Conservation (phyloP, 345 rosid genomes). For the Excoecaria agallocha region DNA sequence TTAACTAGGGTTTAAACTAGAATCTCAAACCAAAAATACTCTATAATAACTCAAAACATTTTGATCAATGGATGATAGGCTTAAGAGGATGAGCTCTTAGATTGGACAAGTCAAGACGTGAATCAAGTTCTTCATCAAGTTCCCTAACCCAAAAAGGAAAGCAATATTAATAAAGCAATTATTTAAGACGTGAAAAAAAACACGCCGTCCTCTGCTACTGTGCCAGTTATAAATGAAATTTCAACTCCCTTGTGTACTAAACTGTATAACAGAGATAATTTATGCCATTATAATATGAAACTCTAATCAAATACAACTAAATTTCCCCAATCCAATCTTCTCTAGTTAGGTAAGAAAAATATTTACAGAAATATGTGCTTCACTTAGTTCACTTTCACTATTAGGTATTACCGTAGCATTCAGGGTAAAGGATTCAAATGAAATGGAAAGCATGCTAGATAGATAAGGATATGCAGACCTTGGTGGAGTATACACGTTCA, state of each 20-base stretch:
- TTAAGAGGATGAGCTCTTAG: constrained; percentile 95
- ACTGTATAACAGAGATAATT: neutral
- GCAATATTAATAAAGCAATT: neutral
- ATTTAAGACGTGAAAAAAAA: neutral
- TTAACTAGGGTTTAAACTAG: too few species aligned
- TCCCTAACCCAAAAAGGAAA: constrained; percentile 1
- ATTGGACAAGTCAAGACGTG: constrained; percentile 66
- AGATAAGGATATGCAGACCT: constrained; percentile 39
- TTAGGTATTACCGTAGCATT: neutral
- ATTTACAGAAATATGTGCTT: neutral
- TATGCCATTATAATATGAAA: neutral
- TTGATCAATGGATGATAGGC: constrained; percentile 73
- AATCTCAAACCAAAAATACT: too few species aligned
- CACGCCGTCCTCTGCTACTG: neutral
- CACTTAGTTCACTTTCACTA: too few species aligned
- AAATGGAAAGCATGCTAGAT: neutral
- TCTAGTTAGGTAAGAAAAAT: neutral
- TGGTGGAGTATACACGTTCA: constrained; percentile 84
- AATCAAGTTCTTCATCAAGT: constrained; percentile 85
- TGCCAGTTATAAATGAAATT: neutral
- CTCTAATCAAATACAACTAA: neutral
- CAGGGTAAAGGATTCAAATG: neutral
- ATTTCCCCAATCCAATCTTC: neutral
- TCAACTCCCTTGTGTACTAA: neutral
- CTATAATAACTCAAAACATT: neutral